Evolutionary conservation across 148 eudicot genomes (phyloP).

Genomic region (Suaeda aralocaspica): DNA sequence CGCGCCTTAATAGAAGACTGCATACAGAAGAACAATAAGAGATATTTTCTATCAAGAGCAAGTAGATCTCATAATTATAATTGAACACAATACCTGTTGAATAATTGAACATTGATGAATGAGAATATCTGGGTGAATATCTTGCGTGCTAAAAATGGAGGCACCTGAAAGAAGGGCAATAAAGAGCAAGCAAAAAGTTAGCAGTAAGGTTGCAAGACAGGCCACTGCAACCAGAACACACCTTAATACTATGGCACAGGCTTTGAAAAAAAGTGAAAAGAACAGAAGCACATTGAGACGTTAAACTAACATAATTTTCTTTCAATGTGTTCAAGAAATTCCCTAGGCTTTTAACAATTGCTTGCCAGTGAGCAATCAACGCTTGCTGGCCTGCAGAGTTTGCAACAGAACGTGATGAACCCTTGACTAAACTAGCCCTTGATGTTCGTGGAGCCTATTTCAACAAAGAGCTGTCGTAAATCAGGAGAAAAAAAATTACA

Average conservation of each 20-base stretch:
- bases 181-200: constrained; percentile 6
- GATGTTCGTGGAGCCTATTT: constrained; percentile 94
- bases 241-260: neutral
- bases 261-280: constrained; percentile 4
- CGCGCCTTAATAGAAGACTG: constrained; percentile 94
- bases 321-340: constrained; percentile 73
- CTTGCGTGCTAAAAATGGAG: constrained; percentile 90
- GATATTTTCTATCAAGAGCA: neutral
- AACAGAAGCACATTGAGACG: constrained; percentile 3
- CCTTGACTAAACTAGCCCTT: constrained; percentile 93
- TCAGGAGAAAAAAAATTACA: constrained; percentile 16
- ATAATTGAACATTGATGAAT: constrained; percentile 92
- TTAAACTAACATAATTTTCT: constrained; percentile 66
- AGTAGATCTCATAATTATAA: neutral
- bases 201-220: neutral
- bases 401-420: constrained; percentile 79
- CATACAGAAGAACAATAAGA: constrained; percentile 18
- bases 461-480: neutral
- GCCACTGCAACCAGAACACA: neutral
- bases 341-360: constrained; percentile 81
- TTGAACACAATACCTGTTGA: constrained; percentile 65
- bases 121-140: constrained; percentile 97
- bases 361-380: constrained; percentile 97
- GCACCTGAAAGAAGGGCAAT: constrained; percentile 49
- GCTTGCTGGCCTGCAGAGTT: constrained; percentile 88